Conservation (phyloP, 805 yeast genomes). For the Metschnikowia koreensis region DNA sequence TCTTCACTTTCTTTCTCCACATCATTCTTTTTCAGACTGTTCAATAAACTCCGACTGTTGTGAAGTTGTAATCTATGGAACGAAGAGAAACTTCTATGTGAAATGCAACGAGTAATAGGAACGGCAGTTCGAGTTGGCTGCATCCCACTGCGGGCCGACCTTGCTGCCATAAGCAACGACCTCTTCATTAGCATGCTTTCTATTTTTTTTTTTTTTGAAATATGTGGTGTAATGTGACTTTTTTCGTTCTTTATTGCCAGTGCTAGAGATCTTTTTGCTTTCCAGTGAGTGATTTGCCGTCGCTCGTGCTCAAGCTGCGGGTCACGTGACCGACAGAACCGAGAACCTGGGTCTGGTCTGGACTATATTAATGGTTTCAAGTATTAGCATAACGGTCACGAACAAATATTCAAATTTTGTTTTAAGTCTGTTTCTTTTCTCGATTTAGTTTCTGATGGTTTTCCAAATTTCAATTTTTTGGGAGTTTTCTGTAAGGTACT, state of each 20-base stretch:
- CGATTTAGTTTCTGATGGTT: too few species aligned
- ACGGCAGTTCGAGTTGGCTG: background rate
- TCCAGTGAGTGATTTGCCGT: slow-evolving; percentile 4
- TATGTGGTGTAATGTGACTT: background rate
- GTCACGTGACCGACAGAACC: slow-evolving; percentile 3
- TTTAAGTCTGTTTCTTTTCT: too few species aligned
- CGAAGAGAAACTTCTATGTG: slow-evolving; percentile 8
- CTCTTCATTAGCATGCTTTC: slow-evolving; percentile 5
- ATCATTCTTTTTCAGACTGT: background rate
- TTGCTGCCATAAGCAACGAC: background rate
- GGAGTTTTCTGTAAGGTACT: too few species aligned
- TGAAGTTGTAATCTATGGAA: slow-evolving; percentile 5
- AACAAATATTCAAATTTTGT: too few species aligned
- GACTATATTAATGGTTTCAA: too few species aligned
- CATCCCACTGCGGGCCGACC: background rate
- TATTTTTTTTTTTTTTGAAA: background rate
- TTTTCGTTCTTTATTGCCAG: too few species aligned
- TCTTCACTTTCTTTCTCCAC: slow-evolving; percentile 7
- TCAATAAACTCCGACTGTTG: background rate
- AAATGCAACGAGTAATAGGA: background rate
- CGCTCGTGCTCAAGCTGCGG: background rate
- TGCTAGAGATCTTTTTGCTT: background rate
- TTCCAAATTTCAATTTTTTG: too few species aligned
- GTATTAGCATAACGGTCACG: too few species aligned
- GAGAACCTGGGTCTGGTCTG: background rate